Evolutionary conservation across 78 protist genomes (phyloP).

Genomic region (Emiliania huxleyi): DNA sequence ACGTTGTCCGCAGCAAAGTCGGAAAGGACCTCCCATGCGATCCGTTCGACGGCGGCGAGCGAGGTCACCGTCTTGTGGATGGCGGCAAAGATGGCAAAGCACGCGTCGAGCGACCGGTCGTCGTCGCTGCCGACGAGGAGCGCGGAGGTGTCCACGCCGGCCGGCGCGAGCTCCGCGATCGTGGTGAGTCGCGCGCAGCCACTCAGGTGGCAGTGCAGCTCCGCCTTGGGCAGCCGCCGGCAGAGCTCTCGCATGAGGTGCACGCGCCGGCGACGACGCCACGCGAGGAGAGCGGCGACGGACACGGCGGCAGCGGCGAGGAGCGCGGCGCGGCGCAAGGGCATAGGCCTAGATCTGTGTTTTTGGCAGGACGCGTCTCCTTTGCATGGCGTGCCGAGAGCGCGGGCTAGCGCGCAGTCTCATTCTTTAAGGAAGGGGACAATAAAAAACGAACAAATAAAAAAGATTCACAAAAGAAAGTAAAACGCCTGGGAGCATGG

Average conservation of each 20-base stretch:
- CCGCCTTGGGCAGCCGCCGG: neutral
- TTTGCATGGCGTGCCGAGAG: no score
- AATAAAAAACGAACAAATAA: no score
- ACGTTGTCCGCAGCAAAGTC: conserved; percentile 6
- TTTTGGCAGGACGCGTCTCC: no score
- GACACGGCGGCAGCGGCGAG: no score
- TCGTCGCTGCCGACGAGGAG: neutral
- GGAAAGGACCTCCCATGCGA: neutral
- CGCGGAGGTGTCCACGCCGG: neutral
- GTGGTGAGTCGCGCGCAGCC: neutral
- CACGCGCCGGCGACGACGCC: no score
- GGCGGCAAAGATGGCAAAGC: neutral
- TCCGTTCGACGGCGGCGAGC: neutral
- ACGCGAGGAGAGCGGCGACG: no score
- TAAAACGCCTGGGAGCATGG: no score
- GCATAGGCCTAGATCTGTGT: no score
- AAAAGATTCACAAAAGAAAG: no score
- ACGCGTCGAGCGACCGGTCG: neutral
- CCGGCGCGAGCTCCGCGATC: neutral
- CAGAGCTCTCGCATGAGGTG: neutral
- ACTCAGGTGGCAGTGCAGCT: neutral
- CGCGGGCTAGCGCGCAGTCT: no score
- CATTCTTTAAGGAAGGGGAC: no score
- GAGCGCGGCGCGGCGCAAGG: no score
- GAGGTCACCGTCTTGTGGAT: neutral